Evolutionary conservation across 257 asterid genomes (phyloP).

Genomic region (Solanum corneliomulleri): DNA sequence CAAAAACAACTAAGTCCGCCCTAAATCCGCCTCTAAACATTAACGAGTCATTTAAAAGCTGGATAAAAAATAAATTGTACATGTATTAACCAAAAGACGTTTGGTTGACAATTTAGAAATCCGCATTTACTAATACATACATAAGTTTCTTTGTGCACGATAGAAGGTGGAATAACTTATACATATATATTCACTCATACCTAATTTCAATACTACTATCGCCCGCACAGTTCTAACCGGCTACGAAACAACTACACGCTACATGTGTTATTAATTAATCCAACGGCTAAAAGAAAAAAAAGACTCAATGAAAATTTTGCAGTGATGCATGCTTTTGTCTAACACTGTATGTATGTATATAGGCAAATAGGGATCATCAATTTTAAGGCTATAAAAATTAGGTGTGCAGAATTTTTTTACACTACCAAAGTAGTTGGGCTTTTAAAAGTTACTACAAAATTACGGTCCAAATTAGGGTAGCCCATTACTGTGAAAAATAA

Average conservation of each 20-base stretch:
- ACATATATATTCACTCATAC: too few species aligned
- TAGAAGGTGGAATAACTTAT: too few species aligned
- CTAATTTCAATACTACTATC: too few species aligned
- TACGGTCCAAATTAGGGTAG: neutral
- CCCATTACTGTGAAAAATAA: conserved; percentile 10
- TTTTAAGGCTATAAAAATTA: neutral
- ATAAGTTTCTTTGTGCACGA: too few species aligned
- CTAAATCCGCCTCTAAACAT: neutral
- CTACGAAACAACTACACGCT: too few species aligned
- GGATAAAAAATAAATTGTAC: neutral
- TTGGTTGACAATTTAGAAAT: too few species aligned
- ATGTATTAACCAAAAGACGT: neutral
- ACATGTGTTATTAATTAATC: neutral
- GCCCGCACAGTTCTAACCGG: too few species aligned
- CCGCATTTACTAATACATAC: too few species aligned
- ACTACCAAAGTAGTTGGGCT: conserved; percentile 20
- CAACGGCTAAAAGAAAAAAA: neutral
- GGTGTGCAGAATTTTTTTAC: neutral
- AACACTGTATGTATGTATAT: neutral
- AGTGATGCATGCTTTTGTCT: neutral
- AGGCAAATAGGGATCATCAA: neutral
- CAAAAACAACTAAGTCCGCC: too few species aligned
- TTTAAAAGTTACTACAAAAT: neutral
- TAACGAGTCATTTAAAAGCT: too few species aligned
- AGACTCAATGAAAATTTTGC: neutral